phyloP scores from a whole-genome alignment of 768 basidiomycete genomes.

The Boletus barrowsii region DNA sequence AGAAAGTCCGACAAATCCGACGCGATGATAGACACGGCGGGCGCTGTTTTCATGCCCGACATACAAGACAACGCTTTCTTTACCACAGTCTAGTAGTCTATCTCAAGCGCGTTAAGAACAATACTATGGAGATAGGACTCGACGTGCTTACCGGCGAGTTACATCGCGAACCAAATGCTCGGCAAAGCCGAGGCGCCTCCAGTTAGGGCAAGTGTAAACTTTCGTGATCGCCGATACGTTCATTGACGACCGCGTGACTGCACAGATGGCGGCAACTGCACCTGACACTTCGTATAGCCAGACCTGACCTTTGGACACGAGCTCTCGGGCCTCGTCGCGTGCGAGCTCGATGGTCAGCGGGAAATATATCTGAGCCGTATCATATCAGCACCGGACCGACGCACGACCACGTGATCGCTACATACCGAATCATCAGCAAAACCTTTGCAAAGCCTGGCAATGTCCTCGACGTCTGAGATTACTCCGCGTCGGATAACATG shows the following conservation, averaged over 20 bases:
- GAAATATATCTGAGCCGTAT: constrained; percentile 41
- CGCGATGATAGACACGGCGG: constrained; percentile 49
- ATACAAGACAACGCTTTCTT: constrained; percentile 50
- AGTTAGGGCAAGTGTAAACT: constrained; percentile 49
- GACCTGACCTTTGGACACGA: constrained; percentile 47
- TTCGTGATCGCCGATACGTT: constrained; percentile 55
- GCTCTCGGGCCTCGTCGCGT: constrained; percentile 41
- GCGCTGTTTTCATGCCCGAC: constrained; percentile 53
- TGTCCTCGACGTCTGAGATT: constrained; percentile 35
- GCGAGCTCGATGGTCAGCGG: constrained; percentile 39
- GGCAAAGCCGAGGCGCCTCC: constrained; percentile 47
- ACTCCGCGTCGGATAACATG: constrained; percentile 40
- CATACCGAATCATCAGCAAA: constrained; percentile 54
- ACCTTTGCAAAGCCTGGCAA: constrained; percentile 46
- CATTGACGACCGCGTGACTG: constrained; percentile 51
- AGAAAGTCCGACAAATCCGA: constrained; percentile 50
- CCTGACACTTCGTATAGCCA: constrained; percentile 49
- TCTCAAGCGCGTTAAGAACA: neutral
- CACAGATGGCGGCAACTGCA: constrained; percentile 48
- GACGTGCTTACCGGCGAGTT: constrained; percentile 37
- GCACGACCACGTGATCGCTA: constrained; percentile 1
- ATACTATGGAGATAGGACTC: neutral
- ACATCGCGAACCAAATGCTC: constrained; percentile 50
- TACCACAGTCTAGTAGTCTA: constrained; percentile 42
- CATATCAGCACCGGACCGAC: constrained; percentile 1